Evolutionary conservation across 1,284 basidiomycete species (phyloP), one percentile per base, ranked within the genome.

Genomic region (Trichosporon faecale): DNA sequence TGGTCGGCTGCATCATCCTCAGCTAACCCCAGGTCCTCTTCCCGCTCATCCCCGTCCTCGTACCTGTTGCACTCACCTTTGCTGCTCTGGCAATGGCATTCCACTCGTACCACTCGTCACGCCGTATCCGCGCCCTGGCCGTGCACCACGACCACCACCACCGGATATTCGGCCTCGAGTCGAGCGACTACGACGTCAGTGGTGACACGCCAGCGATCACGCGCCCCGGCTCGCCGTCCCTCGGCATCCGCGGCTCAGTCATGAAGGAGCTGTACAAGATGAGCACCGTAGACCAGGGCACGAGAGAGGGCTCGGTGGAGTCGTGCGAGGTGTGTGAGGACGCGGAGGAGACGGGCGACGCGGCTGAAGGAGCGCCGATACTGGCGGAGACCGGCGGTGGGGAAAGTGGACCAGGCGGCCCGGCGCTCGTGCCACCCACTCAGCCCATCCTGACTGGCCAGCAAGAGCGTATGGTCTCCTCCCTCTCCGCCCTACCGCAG

Each of bases 401-500:
- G 1, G 49, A 23, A 7, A 21, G 23, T 37, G 11, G 14, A 9
- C 31, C 63, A 37, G 61, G 40, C 31, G 25, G 44, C n/a, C 66
- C 25, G 21, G 23, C 18, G 9, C 23, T 52, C 16, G 57, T 61
- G 12, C 57, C 57, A 8, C 46, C 57, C 6, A 35, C 68, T 1
- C 74, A 77, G 37, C 72, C 79, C 0, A 55, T 78, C 14, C 70
- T 82, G n/a, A 77, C 76, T 0, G 55, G 72, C 0, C 64, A 65
- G 9, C 81, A 82, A 66, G 76, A 73, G 33, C n/a, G 31, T 21
- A 82, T 82, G 75, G 69, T 79, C 4, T 29, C 63, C 14, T 72
- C 77, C 60, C 65, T 82, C 23, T 73, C 76, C 31, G 31, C 67
- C 0, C 70, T 81, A 23, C 79, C 78, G 16, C 74, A 78, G 49